These are phyloP conservation scores for Hypoxylon trugodes DNA, from an alignment of 495 filamentous ascomycete species.

Conservation along the genomic window DNA sequence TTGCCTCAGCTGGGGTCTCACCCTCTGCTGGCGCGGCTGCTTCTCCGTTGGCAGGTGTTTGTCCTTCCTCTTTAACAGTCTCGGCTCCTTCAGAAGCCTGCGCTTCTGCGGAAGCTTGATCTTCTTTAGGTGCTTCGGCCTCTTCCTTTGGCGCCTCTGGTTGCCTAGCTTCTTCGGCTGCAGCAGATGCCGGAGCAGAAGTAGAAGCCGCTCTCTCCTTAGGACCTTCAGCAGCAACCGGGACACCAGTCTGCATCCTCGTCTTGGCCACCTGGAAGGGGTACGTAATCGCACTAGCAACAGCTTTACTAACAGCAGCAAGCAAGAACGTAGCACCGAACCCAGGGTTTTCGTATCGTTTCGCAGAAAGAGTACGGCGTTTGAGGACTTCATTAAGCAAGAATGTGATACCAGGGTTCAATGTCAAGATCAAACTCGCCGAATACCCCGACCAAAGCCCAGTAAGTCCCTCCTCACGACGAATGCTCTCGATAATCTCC, in stretches of 20 bases:
- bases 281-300: slow-evolving; percentile 83
- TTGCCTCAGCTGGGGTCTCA: no score
- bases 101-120: not conserved
- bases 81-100: slow-evolving; percentile 4
- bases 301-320: slow-evolving; percentile 81
- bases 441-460: slow-evolving; percentile 95
- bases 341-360: slow-evolving; percentile 61
- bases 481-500: slow-evolving; percentile 71
- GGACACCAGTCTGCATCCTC: slow-evolving; percentile 62
- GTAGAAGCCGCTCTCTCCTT: no score
- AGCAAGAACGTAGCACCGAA: slow-evolving; percentile 65
- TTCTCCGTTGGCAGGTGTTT: slow-evolving; percentile 23
- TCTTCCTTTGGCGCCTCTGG: no score
- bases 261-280: slow-evolving; percentile 86
- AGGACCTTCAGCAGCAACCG: slow-evolving; percentile 46
- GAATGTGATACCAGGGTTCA: slow-evolving; percentile 90
- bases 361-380: slow-evolving; percentile 60
- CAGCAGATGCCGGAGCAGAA: no score
- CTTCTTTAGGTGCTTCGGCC: slow-evolving; percentile 20
- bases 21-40: not conserved
- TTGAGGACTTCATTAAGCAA: slow-evolving; percentile 79
- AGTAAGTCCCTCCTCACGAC: slow-evolving; percentile 71
- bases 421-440: slow-evolving; percentile 77
- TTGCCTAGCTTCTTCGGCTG: no score
- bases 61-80: slow-evolving; percentile 27